A percentile compares a stretch with the other conserved stretches of the same genome.
phyloP scores from a whole-genome alignment of 768 basidiomycete species.

The Mycena galericulata region DNA sequence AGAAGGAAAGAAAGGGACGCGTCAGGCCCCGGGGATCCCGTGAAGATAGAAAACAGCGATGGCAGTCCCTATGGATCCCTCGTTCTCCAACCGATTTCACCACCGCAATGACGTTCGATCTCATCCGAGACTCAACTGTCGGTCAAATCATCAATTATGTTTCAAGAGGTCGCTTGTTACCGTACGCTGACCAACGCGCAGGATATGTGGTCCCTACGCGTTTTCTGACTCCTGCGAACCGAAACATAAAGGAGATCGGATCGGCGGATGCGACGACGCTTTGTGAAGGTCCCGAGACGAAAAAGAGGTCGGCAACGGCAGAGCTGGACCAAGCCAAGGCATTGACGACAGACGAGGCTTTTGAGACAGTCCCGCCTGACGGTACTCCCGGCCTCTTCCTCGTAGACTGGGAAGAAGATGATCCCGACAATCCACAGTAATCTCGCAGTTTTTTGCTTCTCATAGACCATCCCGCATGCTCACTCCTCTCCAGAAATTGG shows the following conservation, averaged over 20 bases:
- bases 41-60: too few species aligned
- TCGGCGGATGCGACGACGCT: neutral
- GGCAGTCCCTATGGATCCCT: neutral
- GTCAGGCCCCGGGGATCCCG: too few species aligned
- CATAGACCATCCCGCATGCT: neutral
- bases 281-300: neutral
- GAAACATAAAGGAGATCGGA: neutral
- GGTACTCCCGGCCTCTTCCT: constrained; percentile 35
- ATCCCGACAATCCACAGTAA: constrained; percentile 42
- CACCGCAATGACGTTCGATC: constrained; percentile 15
- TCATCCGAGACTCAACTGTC: constrained; percentile 20
- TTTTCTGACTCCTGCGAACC: neutral
- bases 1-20: too few species aligned
- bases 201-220: constrained; percentile 11
- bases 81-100: neutral
- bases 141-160: constrained; percentile 17
- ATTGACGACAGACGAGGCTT: neutral
- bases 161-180: constrained; percentile 4
- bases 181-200: constrained; percentile 7
- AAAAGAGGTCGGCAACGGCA: neutral
- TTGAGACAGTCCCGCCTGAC: too few species aligned
- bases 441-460: neutral
- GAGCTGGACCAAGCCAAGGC: neutral
- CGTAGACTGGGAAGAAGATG: constrained; percentile 43
- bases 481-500: constrained; percentile 41